Evolutionary conservation across 176 grass and related monocot genomes (phyloP).

Genomic region (Oryza glumipatula): DNA sequence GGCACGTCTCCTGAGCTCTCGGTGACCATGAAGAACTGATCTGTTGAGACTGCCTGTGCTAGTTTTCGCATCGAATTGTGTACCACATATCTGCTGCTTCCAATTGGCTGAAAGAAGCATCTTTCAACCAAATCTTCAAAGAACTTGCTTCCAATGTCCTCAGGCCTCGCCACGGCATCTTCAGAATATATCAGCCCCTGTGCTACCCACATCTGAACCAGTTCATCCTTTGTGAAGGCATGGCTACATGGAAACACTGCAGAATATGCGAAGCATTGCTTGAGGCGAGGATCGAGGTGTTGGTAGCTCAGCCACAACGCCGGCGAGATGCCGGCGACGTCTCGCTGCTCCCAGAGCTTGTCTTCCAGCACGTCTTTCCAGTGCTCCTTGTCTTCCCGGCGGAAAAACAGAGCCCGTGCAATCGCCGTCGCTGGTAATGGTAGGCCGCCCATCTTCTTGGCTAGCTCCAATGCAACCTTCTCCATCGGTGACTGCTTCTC

Average conservation of each 20-base stretch:
- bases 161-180: neutral
- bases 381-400: slow-evolving; percentile 32
- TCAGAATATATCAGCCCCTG: slow-evolving; percentile 41
- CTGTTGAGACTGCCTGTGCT: slow-evolving; percentile 3
- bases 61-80: slow-evolving; percentile 18
- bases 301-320: slow-evolving; percentile 52
- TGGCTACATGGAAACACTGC: slow-evolving; percentile 36
- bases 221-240: slow-evolving; percentile 44
- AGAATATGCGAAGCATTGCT: slow-evolving; percentile 46
- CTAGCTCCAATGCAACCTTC: slow-evolving; percentile 15
- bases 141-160: slow-evolving; percentile 29
- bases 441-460: slow-evolving; percentile 26
- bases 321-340: neutral
- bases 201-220: slow-evolving; percentile 47
- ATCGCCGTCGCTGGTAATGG: slow-evolving; percentile 22
- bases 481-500: slow-evolving; percentile 27
- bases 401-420: slow-evolving; percentile 14
- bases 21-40: slow-evolving; percentile 30
- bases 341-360: slow-evolving; percentile 20
- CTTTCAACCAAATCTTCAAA: slow-evolving; percentile 39
- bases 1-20: slow-evolving; percentile 42
- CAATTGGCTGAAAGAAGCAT: slow-evolving; percentile 44
- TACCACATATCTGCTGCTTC: neutral
- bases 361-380: slow-evolving; percentile 44
- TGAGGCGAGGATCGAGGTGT: slow-evolving; percentile 50